Evolutionary conservation across 495 filamentous ascomycete genomes (phyloP), one percentile per base, ranked within the genome.

Genomic region (Penicillium coprophilum): DNA sequence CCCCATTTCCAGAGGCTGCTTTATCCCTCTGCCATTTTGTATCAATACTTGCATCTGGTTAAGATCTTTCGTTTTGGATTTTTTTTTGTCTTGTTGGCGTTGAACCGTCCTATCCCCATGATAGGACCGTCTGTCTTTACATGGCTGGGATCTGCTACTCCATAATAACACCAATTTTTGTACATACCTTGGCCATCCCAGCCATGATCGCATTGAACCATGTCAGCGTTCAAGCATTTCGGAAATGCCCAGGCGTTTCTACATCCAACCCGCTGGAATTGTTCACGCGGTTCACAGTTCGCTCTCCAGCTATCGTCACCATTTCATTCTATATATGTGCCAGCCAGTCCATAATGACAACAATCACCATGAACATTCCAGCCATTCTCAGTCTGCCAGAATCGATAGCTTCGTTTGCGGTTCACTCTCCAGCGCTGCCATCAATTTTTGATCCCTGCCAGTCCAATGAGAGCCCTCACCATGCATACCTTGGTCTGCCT

Each of bases 21-120:
- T 41, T 40, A 28, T 34, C 13, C 52, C 30, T 46, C 43, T 54
- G 59, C 55, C 11, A 31, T 46, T 54, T 43, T 59, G 63, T 58
- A 63, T 62, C 56, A 50, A 56, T 60, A 60, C 43, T 49, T 62
- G 50, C 49, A 23, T 28, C 31, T 44, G 46, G 36, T 34, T 49
- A 46, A 46, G 19, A 12, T 41, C 47, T 32, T 41, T 48, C 32
- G 21, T 41, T 58, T 53, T 27, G 12, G 17, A 41, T 46, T 50
- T 24, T 34, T 34, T n/a, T 54, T 12, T 45, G 15, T 53, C 30
- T 45, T 45, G 6, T 27, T 23, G 20, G 30, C 8, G 15, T 20
- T 38, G 12, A 11, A 17, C 23, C 12, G 11, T 7, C 12, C 30
- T 31, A 31, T 36, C 13, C 32, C 30, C 8, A 15, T 34, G 6